Evolutionary conservation across 1,139 yeast species (phyloP), one percentile per base, ranked within the genome.

Genomic region (Taiozyma sp.): DNA sequence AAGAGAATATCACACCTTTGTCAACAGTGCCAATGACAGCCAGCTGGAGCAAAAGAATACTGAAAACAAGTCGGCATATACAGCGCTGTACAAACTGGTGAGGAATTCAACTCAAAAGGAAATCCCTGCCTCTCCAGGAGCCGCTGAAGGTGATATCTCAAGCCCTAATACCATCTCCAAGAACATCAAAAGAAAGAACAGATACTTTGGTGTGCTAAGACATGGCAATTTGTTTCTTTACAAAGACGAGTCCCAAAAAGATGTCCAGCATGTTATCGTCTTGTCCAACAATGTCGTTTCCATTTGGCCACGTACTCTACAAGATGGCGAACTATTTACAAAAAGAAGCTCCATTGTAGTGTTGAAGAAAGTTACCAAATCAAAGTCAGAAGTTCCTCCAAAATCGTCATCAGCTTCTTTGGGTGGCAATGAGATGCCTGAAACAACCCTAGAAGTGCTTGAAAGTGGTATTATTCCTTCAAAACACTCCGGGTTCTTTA

Each of bases 191-290:
- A 78, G 75, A 59, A 85, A 81, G 58, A 87, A 84, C 62, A 72
- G 83, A 44, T 86, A 81, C 59, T 86, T 71, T 65, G 91, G 85
- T 2, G 81, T 85, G 1, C 68, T 87, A 51, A 85, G 86, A 58
- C 97, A 91, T 62, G 96, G 97, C 0, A 91, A 91, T 62, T 69
- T 93, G 51, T 89, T 92, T 62, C 72, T 93, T 13, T 92, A 88
- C 69, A 81, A 81, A 57, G 88, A 85, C 60, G 86, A 86, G 55
- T 72, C 75, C 48, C 74, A 83, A 62, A 77, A 76, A 53, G 85
- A 85, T 61, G 84, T 90, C 22, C 81, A 82, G 57, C 95, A 89
- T 66, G 96, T 88, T 7, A 81, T 92, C 55, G 92, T 88, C 1
- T 69, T 92, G 40, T 79, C 87, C 6, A 80, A 85, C 60, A 81